Conservation (phyloP, 768 basidiomycete genomes). For the Leccinum olivaceopallidum region DNA sequence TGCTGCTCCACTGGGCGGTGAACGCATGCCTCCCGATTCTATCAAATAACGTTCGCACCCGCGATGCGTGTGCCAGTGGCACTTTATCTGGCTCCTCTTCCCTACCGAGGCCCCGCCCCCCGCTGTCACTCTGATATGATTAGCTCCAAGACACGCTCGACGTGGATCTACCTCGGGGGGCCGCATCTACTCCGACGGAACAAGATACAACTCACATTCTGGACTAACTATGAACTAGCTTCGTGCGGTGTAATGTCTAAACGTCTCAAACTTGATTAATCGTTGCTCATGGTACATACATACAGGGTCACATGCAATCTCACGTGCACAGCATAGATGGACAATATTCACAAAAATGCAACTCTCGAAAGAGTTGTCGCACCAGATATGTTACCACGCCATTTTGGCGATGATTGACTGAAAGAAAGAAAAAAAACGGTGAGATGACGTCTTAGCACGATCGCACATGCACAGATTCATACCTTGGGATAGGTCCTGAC, state of each 20-base stretch:
- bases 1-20: background rate
- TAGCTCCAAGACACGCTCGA: background rate
- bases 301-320: background rate
- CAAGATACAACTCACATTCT: background rate
- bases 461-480: background rate
- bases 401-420: slow-evolving; percentile 40
- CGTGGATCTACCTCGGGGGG: background rate
- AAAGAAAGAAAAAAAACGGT: background rate
- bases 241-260: background rate
- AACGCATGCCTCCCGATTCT: background rate
- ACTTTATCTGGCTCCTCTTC: background rate
- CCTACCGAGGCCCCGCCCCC: no score
- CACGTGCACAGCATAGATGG: background rate
- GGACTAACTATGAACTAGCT: background rate
- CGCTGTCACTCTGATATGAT: no score
- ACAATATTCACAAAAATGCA: background rate
- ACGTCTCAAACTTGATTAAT: background rate
- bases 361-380: background rate
- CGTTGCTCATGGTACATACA: background rate
- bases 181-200: background rate
- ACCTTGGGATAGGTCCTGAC: slow-evolving; percentile 46
- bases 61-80: no score
- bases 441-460: slow-evolving; percentile 6
- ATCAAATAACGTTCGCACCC: background rate
- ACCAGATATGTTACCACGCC: slow-evolving; percentile 34